Conservation (phyloP, 78 protist genomes). For the Monosiga brevicollis region DNA sequence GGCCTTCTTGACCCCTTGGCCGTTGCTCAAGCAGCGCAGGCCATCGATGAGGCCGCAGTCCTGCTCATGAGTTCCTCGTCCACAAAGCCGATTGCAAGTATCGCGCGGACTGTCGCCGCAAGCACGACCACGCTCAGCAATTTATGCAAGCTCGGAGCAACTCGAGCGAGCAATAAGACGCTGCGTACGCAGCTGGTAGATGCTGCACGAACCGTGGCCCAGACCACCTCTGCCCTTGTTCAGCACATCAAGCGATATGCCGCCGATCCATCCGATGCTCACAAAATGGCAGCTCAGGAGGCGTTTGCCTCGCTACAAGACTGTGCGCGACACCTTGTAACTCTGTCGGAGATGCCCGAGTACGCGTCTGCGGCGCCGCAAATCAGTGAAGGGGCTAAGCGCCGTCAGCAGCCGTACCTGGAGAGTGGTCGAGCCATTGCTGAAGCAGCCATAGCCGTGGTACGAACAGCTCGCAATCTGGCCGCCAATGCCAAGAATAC, state of each 20-base stretch:
- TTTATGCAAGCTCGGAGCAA: conserved; percentile 14
- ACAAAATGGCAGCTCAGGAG: too few relatives aligned
- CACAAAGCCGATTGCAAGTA: too few relatives aligned
- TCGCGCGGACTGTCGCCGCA: too few relatives aligned
- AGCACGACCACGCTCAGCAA: conserved; percentile 19
- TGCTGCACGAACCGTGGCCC: neutral
- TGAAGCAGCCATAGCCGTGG: neutral
- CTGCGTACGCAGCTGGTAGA: conserved; percentile 16
- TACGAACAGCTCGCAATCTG: neutral
- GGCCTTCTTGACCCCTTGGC: neutral
- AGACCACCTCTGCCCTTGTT: conserved; percentile 9
- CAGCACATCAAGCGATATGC: conserved; percentile 14
- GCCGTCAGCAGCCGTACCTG: neutral
- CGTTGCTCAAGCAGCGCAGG: neutral
- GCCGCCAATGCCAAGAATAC: neutral
- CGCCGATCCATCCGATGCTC: neutral
- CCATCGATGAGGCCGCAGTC: conserved; percentile 3
- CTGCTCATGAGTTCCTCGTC: neutral
- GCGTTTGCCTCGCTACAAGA: too few relatives aligned
- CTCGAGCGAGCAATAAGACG: conserved; percentile 8
- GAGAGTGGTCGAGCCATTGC: neutral
- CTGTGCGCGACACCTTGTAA: too few relatives aligned
- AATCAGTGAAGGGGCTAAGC: neutral
- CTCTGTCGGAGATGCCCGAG: too few relatives aligned
- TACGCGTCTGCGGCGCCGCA: too few relatives aligned